Evolutionary conservation across 495 filamentous ascomycete species (phyloP), one percentile per base, ranked within the genome.

Genomic region (Lentithecium fluviatile): DNA sequence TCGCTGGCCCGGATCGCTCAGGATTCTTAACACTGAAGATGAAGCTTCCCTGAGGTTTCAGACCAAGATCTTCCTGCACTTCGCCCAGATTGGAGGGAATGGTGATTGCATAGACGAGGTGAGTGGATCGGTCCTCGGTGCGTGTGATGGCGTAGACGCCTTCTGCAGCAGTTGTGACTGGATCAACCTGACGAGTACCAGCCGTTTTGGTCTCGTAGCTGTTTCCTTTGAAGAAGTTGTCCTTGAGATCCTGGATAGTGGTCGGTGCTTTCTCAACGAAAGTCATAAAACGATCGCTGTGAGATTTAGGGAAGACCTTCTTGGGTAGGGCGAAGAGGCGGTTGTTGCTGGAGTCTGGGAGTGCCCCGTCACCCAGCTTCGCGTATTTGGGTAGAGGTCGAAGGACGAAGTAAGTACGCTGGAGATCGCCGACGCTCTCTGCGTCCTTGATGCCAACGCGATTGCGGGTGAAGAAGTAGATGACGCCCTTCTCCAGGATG

Each of bases 401-500:
- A 1, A 97, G 82, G 29, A 96, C 79, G 58, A 96, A 83, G 73
- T 90, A 94, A 67, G 82, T 90, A 20, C 40, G 40, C 13, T 43
- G 40, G 40, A 43, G 40, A 43, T 43, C 40, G 40, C 40, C 40
- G 13, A 91, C 74, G 57, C 79, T 73, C n/a, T 85, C 79, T 10
- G 92, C 86, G 11, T 90, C 82, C 12, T 90, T 81, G 19, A 89
- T 79, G 54, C 81, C 82, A 52, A 96, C 89, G 23, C 90, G 85
- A 10, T 83, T 83, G 42, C 91, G 86, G 70, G 85, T 86, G 78
- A 96, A 96, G 81, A 96, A 95, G 78, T 96, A 96, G 63, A 97
- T 88, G 63, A 96, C 81, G 2, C 92, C 93, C 65, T 96, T 96
- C 68, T 97, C 93, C 11, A 96, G 78, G 25, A 94, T 84, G 53